A percentile compares a stretch with the other conserved stretches of the same genome.
Evolutionary conservation across 192 early-diverging fungal genomes (phyloP).

Genomic region (Backusella australiensis): DNA sequence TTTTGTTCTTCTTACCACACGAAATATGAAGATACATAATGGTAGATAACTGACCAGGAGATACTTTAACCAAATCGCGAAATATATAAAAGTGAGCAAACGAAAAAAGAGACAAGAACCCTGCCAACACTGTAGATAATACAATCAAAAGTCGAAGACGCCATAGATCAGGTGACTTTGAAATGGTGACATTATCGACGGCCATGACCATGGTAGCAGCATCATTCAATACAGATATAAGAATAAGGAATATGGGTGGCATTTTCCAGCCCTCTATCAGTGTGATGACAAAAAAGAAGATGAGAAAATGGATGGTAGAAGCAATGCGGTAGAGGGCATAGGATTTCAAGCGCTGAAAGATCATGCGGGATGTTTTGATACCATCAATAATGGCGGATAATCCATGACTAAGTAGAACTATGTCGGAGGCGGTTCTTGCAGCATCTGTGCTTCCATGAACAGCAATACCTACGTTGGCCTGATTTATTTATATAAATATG

Average conservation of each 20-base stretch:
- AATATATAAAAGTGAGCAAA: slow-evolving; percentile 70
- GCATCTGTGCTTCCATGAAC: slow-evolving; percentile 77
- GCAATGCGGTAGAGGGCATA: slow-evolving; percentile 73
- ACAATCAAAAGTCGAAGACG: slow-evolving; percentile 64
- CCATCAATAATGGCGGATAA: slow-evolving; percentile 76
- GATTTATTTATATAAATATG: background rate
- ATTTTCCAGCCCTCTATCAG: slow-evolving; percentile 62
- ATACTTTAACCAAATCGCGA: slow-evolving; percentile 26
- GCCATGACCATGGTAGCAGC: slow-evolving; percentile 70
- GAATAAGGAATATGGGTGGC: slow-evolving; percentile 59
- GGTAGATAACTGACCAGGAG: slow-evolving; percentile 44
- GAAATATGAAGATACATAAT: slow-evolving; percentile 80
- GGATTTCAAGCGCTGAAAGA: slow-evolving; percentile 72
- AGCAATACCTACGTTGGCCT: slow-evolving; percentile 76
- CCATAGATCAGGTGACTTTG: slow-evolving; percentile 69
- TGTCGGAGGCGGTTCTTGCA: slow-evolving; percentile 75
- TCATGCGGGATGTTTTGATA: slow-evolving; percentile 64
- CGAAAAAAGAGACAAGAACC: slow-evolving; percentile 57
- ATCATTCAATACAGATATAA: slow-evolving; percentile 76
- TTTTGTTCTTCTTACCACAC: slow-evolving; percentile 32
- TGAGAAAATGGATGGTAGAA: slow-evolving; percentile 74
- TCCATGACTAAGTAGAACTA: slow-evolving; percentile 65
- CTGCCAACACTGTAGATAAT: slow-evolving; percentile 59
- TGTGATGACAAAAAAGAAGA: slow-evolving; percentile 79
- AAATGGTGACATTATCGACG: slow-evolving; percentile 70